These are phyloP conservation scores for Daldinia childiae DNA, from an alignment of 495 filamentous ascomycete species.

Conservation along the genomic window DNA sequence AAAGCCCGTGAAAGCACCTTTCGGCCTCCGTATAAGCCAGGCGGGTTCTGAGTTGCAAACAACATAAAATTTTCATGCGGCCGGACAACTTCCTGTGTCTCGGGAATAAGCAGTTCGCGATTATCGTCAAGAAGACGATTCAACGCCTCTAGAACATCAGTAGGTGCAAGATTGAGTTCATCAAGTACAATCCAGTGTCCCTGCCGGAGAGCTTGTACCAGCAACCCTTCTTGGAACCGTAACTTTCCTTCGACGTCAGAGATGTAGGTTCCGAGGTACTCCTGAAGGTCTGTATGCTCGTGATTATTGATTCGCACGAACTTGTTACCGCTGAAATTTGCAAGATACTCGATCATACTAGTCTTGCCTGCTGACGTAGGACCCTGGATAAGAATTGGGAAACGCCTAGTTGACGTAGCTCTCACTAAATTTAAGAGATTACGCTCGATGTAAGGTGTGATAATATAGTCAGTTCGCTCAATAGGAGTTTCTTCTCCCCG, in stretches of 20 bases:
- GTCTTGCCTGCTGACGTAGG: conserved; percentile 98
- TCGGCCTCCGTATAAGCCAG: conserved; percentile 92
- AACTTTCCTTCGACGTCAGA: conserved; percentile 85
- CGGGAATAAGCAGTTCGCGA: conserved; percentile 94
- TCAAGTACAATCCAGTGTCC: conserved; percentile 99
- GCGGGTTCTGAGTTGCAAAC: conserved; percentile 98
- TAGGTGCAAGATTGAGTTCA: conserved; percentile 94
- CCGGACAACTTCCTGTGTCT: conserved; percentile 91
- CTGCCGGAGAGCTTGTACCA: conserved; percentile 89
- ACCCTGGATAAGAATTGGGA: conserved; percentile 95
- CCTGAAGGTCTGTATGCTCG: conserved; percentile 97
- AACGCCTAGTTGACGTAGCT: conserved; percentile 88
- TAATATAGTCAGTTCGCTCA: conserved; percentile 88
- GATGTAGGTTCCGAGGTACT: conserved; percentile 94
- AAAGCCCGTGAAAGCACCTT: conserved; percentile 95
- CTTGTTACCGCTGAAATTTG: conserved; percentile 93
- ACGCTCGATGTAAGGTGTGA: conserved; percentile 92
- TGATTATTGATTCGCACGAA: conserved; percentile 99
- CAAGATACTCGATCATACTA: conserved; percentile 98
- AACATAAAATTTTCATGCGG: conserved; percentile 97
- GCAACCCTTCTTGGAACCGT: conserved; percentile 89
- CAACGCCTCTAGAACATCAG: conserved; percentile 93
- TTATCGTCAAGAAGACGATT: conserved; percentile 98
- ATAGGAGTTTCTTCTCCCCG: conserved; percentile 72
- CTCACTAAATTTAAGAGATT: conserved; percentile 94